Base-by-base conservation (phyloP, 73 alveolate genomes). In the Paraurostyla sp. region DNA sequence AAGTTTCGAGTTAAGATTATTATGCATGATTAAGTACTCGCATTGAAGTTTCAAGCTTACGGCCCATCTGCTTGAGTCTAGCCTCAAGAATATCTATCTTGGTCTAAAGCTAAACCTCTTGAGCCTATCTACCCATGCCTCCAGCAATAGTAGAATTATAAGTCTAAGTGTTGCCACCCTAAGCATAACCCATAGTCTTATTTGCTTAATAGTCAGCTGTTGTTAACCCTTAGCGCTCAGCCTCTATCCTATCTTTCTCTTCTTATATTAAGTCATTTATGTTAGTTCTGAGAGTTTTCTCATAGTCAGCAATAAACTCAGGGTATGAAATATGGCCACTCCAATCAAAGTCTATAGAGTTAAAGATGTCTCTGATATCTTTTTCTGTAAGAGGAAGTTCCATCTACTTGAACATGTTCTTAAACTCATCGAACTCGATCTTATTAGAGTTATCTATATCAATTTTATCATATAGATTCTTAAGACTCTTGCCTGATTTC, bases 301-400 rank as follows among this genome's bases (percentile, higher is more conserved):
- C 16, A 82, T 78, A 93, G 40, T 93, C 95, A 9, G 90, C 16
- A 16, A 38, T 41, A 87, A 93, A 91, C 65, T 93, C 97, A 25
- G 88, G 90, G 81, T n/a, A 91, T 42, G 88, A 38, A 41, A 93
- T 65, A 3, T 27, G 42, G 0, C 96, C 96, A 15, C 78, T 62
- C 4, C 32, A 56, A 71, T 93, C 97, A 48, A 75, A 52, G 78
- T 93, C 95, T 42, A 93, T 80, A 6, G 88, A 49, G 30, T 63
- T 23, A 76, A 83, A 89, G 82, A 93, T 35, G 62, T 71, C 42
- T 36, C 85, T 73, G 42, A 80, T 62, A 29, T 91, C 92, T 18
- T 62, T 86, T 0, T 58, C 94, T 23, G 88, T 86, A 33, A 90
- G 35, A 30, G 52, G 36, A 54, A 78, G 11, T 9, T 38, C 59